Evolutionary conservation across 192 early-diverging fungal species (phyloP).

Genomic region (Coemansia sp.): DNA sequence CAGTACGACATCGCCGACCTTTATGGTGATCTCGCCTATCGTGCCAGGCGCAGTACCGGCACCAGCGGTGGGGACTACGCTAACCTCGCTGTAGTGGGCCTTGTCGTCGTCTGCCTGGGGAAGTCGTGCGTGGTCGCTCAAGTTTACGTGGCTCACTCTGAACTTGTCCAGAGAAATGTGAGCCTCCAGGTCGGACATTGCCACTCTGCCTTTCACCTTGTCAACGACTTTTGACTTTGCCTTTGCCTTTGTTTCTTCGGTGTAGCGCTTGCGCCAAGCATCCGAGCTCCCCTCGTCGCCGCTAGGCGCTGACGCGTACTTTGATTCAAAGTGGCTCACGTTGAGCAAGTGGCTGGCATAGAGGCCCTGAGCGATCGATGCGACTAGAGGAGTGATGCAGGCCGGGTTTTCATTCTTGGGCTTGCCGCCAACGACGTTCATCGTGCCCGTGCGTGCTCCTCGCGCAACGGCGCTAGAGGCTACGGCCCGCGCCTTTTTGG

Average conservation of each 20-base stretch:
- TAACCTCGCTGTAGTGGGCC: constrained; percentile 24
- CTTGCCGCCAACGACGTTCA: constrained; percentile 12
- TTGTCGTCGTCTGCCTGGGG: constrained; percentile 12
- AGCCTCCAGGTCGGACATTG: constrained; percentile 22
- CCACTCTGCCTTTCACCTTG: constrained; percentile 33
- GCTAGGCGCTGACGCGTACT: not conserved
- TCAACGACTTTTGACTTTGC: constrained; percentile 2
- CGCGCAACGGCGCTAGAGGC: constrained; percentile 7
- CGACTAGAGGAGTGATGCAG: constrained; percentile 51
- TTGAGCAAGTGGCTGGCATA: constrained; percentile 49
- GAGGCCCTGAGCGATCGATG: constrained; percentile 47
- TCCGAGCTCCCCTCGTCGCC: not conserved
- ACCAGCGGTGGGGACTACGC: constrained; percentile 22
- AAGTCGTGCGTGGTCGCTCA: constrained; percentile 5
- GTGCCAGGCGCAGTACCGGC: not conserved
- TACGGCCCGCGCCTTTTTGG: constrained; percentile 1
- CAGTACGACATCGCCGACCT: constrained; percentile 40
- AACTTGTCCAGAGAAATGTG: constrained; percentile 17
- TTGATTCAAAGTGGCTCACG: constrained; percentile 26
- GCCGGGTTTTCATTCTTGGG: constrained; percentile 49
- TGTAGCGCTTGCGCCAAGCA: constrained; percentile 36
- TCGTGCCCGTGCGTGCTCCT: constrained; percentile 4
- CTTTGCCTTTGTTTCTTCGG: constrained; percentile 16
- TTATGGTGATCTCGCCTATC: constrained; percentile 16
- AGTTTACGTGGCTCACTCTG: not conserved